Percentiles rank a stretch among this genome's conserved stretches.
These are phyloP conservation scores for Cladobotryum mycophilum DNA, from an alignment of 2,329 filamentous ascomycete genomes.

Conservation along the genomic window DNA sequence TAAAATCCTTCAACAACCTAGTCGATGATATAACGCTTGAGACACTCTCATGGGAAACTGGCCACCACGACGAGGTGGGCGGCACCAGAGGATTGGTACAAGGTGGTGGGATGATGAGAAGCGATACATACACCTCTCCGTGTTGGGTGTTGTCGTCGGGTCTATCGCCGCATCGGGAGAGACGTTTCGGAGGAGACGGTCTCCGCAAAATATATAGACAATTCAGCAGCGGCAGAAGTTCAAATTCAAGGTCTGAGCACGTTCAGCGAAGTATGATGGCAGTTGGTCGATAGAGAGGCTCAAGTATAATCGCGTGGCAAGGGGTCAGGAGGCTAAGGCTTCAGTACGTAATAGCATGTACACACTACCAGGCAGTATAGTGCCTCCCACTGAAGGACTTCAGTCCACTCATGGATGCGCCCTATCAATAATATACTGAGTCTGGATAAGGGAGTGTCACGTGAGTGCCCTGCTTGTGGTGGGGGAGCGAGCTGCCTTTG, in stretches of 20 bases:
- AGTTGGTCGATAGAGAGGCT: neutral
- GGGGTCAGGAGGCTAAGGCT: neutral
- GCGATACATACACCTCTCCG: conserved; percentile 28
- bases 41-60: conserved; percentile 24
- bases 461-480: no score
- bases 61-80: conserved; percentile 20
- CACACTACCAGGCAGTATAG: no score
- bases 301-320: neutral
- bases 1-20: conserved; percentile 20
- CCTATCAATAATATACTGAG: no score
- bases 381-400: no score
- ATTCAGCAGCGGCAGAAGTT: neutral
- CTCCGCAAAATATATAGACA: neutral
- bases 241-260: neutral
- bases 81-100: conserved; percentile 12
- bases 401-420: no score
- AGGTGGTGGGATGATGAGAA: conserved; percentile 18
- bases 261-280: neutral
- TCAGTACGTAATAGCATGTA: neutral
- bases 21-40: conserved; percentile 17
- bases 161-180: conserved; percentile 29
- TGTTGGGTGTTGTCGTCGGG: conserved; percentile 23
- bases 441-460: neutral
- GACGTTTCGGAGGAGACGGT: conserved; percentile 19
- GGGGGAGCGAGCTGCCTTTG: no score